A percentile compares a stretch with the other conserved stretches of the same genome.
These are phyloP conservation scores for Aphanomyces invadans DNA, from an alignment of 352 stramenopile species.

Conservation along the genomic window DNA sequence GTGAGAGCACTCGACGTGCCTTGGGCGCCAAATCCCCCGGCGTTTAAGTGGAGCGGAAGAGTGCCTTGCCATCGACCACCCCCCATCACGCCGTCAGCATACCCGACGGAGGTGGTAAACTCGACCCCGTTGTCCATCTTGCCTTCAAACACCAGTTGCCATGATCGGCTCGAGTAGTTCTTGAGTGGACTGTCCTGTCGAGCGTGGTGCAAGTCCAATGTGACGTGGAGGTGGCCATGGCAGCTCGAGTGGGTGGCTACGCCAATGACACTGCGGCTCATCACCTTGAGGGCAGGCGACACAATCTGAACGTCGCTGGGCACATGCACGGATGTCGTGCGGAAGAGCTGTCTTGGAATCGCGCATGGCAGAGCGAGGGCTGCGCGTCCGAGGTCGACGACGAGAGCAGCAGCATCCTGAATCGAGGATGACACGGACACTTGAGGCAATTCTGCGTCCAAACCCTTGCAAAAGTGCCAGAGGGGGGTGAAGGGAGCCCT, in stretches of 20 bases:
- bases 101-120: neutral
- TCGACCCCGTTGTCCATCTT: neutral
- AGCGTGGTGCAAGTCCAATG: neutral
- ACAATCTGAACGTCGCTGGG: neutral
- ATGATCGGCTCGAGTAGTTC: neutral
- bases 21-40: neutral
- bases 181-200: neutral
- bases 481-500: neutral
- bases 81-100: neutral
- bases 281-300: constrained; percentile 9
- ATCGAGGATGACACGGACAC: neutral
- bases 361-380: neutral
- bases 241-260: neutral
- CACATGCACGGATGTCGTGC: neutral
- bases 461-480: neutral
- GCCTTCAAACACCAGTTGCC: neutral
- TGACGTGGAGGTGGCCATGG: neutral
- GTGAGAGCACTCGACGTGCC: constrained; percentile 5
- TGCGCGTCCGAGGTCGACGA: neutral
- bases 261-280: constrained; percentile 11
- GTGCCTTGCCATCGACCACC: neutral
- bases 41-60: neutral
- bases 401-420: neutral
- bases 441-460: neutral
- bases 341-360: constrained; percentile 1